A percentile compares a stretch with the other conserved stretches of the same genome.
phyloP scores from a whole-genome alignment of 257 asterid genomes.

The Vinca minor region DNA sequence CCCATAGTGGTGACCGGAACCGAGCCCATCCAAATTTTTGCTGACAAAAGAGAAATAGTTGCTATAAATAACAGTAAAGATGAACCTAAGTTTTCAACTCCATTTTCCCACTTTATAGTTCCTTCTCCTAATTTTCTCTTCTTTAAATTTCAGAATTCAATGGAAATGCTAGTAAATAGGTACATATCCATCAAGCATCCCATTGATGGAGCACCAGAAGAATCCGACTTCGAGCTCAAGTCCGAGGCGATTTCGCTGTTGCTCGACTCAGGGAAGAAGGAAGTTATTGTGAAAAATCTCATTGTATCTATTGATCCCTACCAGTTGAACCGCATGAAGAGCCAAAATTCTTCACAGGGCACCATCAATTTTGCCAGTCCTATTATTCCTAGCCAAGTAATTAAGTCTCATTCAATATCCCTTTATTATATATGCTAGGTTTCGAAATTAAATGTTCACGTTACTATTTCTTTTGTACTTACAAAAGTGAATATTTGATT shows the following conservation, averaged over 20 bases:
- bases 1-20: no score
- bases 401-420: no score
- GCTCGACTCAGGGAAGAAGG: slow-evolving; percentile 14
- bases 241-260: slow-evolving; percentile 16
- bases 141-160: background rate
- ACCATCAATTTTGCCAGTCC: slow-evolving; percentile 28
- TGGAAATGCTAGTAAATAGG: slow-evolving; percentile 21
- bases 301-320: slow-evolving; percentile 61
- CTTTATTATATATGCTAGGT: no score
- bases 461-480: no score
- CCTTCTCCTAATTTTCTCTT: background rate
- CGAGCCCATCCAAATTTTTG: no score
- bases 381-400: slow-evolving; percentile 38
- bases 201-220: slow-evolving; percentile 29
- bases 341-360: slow-evolving; percentile 35
- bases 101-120: background rate
- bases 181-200: slow-evolving; percentile 17
- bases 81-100: no score
- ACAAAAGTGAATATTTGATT: no score
- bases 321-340: slow-evolving; percentile 60
- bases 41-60: no score
- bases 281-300: slow-evolving; percentile 39
- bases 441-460: no score
- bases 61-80: no score
- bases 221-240: slow-evolving; percentile 29